A percentile compares a stretch with the other conserved stretches of the same genome.
phyloP scores from a whole-genome alignment of 176 grass and related monocot species.

The Themeda triandra region DNA sequence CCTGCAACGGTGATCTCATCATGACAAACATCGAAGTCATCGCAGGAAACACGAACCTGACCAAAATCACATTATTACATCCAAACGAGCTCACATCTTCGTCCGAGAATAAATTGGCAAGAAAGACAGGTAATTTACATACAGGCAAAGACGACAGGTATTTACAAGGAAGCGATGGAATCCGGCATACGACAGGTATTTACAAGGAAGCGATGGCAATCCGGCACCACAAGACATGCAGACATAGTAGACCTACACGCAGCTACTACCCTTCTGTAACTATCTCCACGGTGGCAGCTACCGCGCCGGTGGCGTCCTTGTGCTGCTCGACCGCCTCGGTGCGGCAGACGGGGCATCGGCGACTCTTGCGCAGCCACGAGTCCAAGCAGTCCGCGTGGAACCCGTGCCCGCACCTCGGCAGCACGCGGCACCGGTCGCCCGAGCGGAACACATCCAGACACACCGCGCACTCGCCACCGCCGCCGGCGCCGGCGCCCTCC shows the following conservation, averaged over 20 bases:
- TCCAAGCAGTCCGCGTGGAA: constrained; percentile 63
- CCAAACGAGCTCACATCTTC: too few relatives aligned
- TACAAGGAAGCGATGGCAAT: neutral
- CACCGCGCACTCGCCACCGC: constrained; percentile 33
- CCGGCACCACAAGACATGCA: too few relatives aligned
- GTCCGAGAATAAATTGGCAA: neutral
- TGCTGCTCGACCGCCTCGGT: neutral
- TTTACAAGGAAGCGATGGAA: neutral
- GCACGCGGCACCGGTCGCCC: constrained; percentile 26
- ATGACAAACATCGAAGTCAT: too few relatives aligned
- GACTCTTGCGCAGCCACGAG: constrained; percentile 47
- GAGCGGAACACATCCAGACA: constrained; percentile 36
- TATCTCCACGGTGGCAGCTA: neutral
- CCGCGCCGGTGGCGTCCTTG: neutral
- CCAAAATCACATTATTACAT: too few relatives aligned
- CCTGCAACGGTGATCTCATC: too few relatives aligned
- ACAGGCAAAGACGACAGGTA: neutral
- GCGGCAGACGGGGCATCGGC: constrained; percentile 48
- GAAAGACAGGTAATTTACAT: neutral
- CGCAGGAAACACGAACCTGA: too few relatives aligned
- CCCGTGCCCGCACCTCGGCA: constrained; percentile 48
- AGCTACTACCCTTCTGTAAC: neutral
- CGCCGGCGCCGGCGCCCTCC: neutral
- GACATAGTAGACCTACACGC: neutral
- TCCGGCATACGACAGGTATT: neutral